A percentile compares a stretch with the other conserved stretches of the same genome.
phyloP scores from a whole-genome alignment of 192 early-diverging fungal species.

The Podochytrium sp. region DNA sequence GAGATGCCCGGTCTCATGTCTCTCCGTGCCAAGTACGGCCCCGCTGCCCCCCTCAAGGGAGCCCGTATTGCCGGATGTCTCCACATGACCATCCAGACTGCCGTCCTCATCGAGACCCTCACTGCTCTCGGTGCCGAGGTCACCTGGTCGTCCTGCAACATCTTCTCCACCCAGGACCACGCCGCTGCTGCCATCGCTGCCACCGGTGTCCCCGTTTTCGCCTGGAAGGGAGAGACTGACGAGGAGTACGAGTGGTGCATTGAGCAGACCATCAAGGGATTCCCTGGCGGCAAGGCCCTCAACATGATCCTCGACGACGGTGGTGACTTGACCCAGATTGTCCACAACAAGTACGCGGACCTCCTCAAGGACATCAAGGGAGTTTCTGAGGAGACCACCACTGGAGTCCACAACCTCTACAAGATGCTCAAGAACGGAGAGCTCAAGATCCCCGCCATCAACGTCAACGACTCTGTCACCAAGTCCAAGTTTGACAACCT shows the following conservation, averaged over 20 bases:
- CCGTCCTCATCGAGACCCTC: conserved; percentile 97
- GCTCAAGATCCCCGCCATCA: conserved; percentile 98
- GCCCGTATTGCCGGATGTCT: conserved; percentile 97
- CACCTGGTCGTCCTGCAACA: conserved; percentile 85
- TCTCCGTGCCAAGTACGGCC: conserved; percentile 91
- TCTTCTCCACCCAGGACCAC: conserved; percentile 99
- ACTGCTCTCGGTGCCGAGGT: conserved; percentile 95
- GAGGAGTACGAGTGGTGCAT: conserved; percentile 99
- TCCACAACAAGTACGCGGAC: conserved; percentile 95
- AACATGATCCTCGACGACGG: conserved; percentile 99
- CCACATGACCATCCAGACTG: conserved; percentile 99
- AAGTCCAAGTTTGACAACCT: conserved; percentile 99
- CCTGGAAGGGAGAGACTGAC: conserved; percentile 99
- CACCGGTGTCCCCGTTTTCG: conserved; percentile 90
- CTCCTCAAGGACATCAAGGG: conserved; percentile 85
- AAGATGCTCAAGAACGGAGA: conserved; percentile 96
- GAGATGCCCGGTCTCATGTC: conserved; percentile 99
- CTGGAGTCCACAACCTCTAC: conserved; percentile 99
- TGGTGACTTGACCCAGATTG: conserved; percentile 94
- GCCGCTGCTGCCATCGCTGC: conserved; percentile 97
- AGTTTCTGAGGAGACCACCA: conserved; percentile 99
- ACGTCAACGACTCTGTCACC: conserved; percentile 99
- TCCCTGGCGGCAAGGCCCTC: conserved; percentile 90
- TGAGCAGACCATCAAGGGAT: conserved; percentile 88
- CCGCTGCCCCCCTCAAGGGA: conserved; percentile 86